A percentile compares a stretch with the other conserved stretches of the same genome.
phyloP scores from a whole-genome alignment of 2,329 filamentous ascomycete genomes.

The Pseudogymnoascus sp. region DNA sequence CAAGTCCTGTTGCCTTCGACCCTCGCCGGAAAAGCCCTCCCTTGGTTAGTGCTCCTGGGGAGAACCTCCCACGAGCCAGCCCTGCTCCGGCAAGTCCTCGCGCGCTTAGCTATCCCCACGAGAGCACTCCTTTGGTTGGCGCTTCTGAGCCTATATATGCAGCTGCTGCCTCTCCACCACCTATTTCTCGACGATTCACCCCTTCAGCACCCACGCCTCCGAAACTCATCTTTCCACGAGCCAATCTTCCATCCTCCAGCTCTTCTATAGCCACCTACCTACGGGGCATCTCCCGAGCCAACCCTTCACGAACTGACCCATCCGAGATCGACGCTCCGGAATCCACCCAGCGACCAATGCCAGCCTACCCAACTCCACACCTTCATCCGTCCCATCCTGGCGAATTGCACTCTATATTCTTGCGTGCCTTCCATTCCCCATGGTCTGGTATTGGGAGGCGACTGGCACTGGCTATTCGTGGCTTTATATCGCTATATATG shows the following conservation, averaged over 20 bases:
- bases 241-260: no score
- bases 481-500: constrained; percentile 22
- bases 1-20: neutral
- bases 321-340: no score
- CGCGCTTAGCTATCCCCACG: neutral
- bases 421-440: constrained; percentile 30
- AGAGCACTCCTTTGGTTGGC: no score
- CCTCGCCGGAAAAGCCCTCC: neutral
- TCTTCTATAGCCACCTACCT: no score
- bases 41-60: neutral
- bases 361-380: neutral
- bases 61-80: neutral
- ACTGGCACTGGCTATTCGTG: constrained; percentile 22
- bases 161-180: no score
- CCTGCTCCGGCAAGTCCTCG: neutral
- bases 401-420: constrained; percentile 26
- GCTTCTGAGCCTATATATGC: neutral
- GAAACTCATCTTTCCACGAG: neutral
- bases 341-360: constrained; percentile 11
- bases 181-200: neutral
- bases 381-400: constrained; percentile 7
- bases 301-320: no score
- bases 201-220: neutral
- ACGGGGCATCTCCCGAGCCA: no score
- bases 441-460: constrained; percentile 27